A percentile compares a stretch with the other conserved stretches of the same genome.
Evolutionary conservation across 129 eudicot genomes (phyloP).

Genomic region (Lactuca saligna): DNA sequence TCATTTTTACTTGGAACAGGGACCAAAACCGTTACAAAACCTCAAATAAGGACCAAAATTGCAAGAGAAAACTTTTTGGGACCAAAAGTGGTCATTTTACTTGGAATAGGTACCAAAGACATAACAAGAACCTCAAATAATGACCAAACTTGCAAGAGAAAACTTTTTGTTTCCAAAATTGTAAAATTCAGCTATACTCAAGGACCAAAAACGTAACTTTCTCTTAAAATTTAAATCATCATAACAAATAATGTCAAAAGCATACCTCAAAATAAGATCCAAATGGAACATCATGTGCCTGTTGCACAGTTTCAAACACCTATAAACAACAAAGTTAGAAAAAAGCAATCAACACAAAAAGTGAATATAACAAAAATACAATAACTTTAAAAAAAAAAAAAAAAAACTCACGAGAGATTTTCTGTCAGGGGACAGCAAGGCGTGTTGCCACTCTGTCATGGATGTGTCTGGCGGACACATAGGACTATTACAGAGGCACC

Average conservation of each 20-base stretch:
- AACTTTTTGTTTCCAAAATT: too few species aligned
- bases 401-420: constrained; percentile 45
- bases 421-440: constrained; percentile 65
- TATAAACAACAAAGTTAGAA: constrained; percentile 15
- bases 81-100: too few species aligned
- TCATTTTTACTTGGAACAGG: too few species aligned
- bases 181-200: too few species aligned
- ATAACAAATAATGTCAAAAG: constrained; percentile 23
- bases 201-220: not conserved
- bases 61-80: too few species aligned
- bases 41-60: too few species aligned
- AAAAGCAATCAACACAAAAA: not conserved
- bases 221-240: constrained; percentile 10
- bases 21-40: too few species aligned
- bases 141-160: too few species aligned
- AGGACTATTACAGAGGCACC: constrained; percentile 79
- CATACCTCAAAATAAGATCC: constrained; percentile 92
- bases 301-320: constrained; percentile 97
- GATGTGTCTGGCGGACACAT: constrained; percentile 97
- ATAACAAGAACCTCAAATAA: too few species aligned
- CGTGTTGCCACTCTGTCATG: constrained; percentile 95
- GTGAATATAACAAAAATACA: constrained; percentile 2
- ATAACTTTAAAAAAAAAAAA: not conserved
- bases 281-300: constrained; percentile 98
- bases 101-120: too few species aligned